Evolutionary conservation across 306 rosid genomes (phyloP).

Genomic region (Castanopsis chinensis): DNA sequence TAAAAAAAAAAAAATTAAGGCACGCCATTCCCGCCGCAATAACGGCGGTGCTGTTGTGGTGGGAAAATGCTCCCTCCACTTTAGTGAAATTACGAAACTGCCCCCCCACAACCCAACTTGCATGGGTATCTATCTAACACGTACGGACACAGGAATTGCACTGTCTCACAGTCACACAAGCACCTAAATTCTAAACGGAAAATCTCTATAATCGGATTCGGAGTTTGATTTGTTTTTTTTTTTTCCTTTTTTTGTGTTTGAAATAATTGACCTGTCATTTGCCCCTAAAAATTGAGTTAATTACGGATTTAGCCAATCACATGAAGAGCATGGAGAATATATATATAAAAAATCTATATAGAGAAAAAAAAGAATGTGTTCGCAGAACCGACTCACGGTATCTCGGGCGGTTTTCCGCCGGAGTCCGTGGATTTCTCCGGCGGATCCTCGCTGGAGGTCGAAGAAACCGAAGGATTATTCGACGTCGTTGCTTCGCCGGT

Average conservation of each 20-base stretch:
- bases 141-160: constrained; percentile 20
- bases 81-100: constrained; percentile 37
- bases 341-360: not conserved
- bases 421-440: constrained; percentile 67
- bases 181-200: not conserved
- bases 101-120: constrained; percentile 24
- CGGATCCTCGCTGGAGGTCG: constrained; percentile 87
- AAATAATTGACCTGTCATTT: not conserved
- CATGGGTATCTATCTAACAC: not conserved
- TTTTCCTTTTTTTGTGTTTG: not conserved
- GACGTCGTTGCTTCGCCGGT: constrained; percentile 25
- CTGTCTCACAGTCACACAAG: not conserved
- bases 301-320: constrained; percentile 19
- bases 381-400: constrained; percentile 68
- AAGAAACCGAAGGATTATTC: constrained; percentile 66
- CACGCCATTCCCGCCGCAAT: constrained; percentile 79
- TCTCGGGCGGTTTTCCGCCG: constrained; percentile 62
- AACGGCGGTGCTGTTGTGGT: constrained; percentile 49
- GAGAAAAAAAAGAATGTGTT: not conserved
- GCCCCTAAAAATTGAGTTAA: constrained; percentile 24
- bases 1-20: not conserved
- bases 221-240: not conserved
- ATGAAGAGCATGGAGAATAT: not conserved
- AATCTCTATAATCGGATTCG: not conserved
- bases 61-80: not conserved